phyloP scores from a whole-genome alignment of 257 asterid genomes.

The Marsdenia floribunda region DNA sequence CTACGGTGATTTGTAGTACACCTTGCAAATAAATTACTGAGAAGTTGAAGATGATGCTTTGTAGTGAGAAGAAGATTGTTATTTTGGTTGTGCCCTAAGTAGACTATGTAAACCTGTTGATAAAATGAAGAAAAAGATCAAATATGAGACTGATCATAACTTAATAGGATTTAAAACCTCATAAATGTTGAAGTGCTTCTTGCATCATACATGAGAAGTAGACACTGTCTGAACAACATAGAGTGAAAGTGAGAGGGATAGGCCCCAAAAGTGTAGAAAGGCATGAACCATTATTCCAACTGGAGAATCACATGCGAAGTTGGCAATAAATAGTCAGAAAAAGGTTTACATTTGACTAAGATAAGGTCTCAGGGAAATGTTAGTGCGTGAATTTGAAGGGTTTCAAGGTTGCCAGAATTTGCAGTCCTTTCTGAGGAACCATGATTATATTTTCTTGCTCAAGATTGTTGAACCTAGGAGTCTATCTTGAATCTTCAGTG shows the following conservation, averaged over 20 bases:
- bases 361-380: not conserved
- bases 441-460: constrained; percentile 1
- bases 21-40: constrained; percentile 41
- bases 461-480: constrained; percentile 1
- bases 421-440: not conserved
- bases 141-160: constrained; percentile 3
- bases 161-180: not conserved
- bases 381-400: constrained; percentile 11
- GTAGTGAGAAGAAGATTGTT: constrained; percentile 35
- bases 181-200: not conserved
- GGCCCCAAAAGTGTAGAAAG: constrained; percentile 29
- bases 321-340: constrained; percentile 11
- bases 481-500: not conserved
- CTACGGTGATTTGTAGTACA: not conserved
- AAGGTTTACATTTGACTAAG: not conserved
- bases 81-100: constrained; percentile 38
- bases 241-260: constrained; percentile 44
- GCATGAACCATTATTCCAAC: constrained; percentile 7
- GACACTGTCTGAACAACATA: constrained; percentile 29
- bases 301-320: constrained; percentile 14
- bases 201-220: constrained; percentile 35
- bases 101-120: constrained; percentile 46
- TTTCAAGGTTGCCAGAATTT: constrained; percentile 10
- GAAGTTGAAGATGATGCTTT: constrained; percentile 41
- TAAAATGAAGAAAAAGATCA: constrained; percentile 10